Evolutionary conservation across 768 basidiomycete genomes (phyloP).

Genomic region (Russula sp.): DNA sequence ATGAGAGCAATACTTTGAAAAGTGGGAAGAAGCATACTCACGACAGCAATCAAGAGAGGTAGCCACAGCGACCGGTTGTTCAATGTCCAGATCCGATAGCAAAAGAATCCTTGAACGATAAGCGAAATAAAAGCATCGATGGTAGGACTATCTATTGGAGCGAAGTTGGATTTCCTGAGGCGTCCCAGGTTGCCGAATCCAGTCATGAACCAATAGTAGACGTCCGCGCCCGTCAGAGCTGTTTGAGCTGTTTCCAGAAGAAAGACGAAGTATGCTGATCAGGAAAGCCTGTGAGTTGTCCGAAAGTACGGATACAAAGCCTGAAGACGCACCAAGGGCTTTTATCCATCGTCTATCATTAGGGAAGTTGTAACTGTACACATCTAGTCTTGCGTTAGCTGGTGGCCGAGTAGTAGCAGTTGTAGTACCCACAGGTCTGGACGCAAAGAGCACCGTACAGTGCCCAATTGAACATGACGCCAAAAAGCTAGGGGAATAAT

Average conservation of each 20-base stretch:
- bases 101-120: constrained; percentile 8
- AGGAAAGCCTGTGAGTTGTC: not conserved
- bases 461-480: constrained; percentile 1
- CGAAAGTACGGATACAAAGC: not conserved
- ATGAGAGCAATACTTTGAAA: too few relatives aligned
- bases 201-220: constrained; percentile 14
- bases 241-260: constrained; percentile 9
- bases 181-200: not conserved
- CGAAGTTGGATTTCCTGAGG: not conserved
- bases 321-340: not conserved
- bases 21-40: not conserved
- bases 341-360: not conserved
- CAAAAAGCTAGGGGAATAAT: not conserved
- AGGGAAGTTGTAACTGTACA: constrained; percentile 14
- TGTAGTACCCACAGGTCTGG: not conserved
- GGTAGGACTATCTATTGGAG: constrained; percentile 1
- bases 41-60: not conserved
- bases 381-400: not conserved
- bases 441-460: constrained; percentile 5
- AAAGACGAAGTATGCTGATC: constrained; percentile 4
- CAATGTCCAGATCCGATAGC: constrained; percentile 13
- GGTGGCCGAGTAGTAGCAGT: not conserved
- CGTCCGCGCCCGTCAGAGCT: constrained; percentile 1
- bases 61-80: constrained; percentile 7
- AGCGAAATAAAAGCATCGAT: constrained; percentile 10